Evolutionary conservation across 2,329 filamentous ascomycete species (phyloP), one percentile per base, ranked within the genome.

Genomic region (Westerdykella sp.): DNA sequence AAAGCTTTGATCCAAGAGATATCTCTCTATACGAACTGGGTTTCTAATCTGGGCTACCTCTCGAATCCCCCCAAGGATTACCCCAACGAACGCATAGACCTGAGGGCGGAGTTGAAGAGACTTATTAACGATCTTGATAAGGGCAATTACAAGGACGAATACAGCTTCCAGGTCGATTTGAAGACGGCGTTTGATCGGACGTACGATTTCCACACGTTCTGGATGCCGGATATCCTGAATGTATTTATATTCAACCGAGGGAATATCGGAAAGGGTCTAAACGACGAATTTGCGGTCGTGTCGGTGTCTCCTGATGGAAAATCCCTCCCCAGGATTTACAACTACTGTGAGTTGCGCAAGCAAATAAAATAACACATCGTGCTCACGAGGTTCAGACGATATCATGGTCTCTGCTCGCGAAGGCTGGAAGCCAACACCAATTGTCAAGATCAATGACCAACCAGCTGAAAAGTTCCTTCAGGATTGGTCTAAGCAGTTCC

Each of bases 121-220:
- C 53, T 69, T 5, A 37, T 39, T 13, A 40, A 51, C 2, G 49
- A 55, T 13, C 42, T 66, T 2, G 39, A 55, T 1, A 31, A 48
- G 30, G 53, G 49, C 15, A 43, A 42, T 6, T 69, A 65, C 43
- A 34, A 49, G 5, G 59, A 57, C 31, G 64, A 67, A 45, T 67
- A 65, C 39, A 54, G 59, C 6, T 54, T 67, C 16, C 55, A 65
- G 49, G 43, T 47, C 12, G 63, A 65, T 42, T 39, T 68, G 11
- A 47, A 46, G 16, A 41, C 44, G 14, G 50, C 58, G 0, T 39
- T 65, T 3, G 38, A 38, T 5, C 54, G 50, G 11, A 53, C 57
- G 6, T 57, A 66, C 41, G 63, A 67, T 39, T 60, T 59, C n/a
- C 64, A 67, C 41, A 53, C 65, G 10, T 38, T 14, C 1, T 65